Evolutionary conservation across 2,329 filamentous ascomycete species (phyloP).

Genomic region (Akanthomyces uredinophilus): DNA sequence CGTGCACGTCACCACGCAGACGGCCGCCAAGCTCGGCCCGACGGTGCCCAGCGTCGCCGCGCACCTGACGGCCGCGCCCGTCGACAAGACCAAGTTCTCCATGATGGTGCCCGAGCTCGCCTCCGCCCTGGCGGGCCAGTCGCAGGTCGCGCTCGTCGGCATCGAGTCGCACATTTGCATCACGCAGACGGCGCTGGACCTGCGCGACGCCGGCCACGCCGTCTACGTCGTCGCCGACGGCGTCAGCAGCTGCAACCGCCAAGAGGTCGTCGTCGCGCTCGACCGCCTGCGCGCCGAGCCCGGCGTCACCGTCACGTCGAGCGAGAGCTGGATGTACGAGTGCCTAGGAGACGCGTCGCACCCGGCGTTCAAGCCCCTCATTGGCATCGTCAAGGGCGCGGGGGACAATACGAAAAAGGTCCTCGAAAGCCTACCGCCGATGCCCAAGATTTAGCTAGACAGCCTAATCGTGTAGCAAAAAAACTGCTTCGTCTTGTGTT

Average conservation of each 20-base stretch:
- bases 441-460: slow-evolving; percentile 50
- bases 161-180: slow-evolving; percentile 95
- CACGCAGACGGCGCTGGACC: slow-evolving; percentile 83
- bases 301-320: slow-evolving; percentile 75
- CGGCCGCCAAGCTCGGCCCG: slow-evolving; percentile 68
- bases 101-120: slow-evolving; percentile 73
- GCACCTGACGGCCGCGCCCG: slow-evolving; percentile 49
- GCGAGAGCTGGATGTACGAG: slow-evolving; percentile 88
- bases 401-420: slow-evolving; percentile 64
- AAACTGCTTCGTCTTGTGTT: not conserved
- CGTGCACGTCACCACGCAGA: slow-evolving; percentile 83
- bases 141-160: slow-evolving; percentile 73
- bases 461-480: not conserved
- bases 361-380: slow-evolving; percentile 67
- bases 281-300: slow-evolving; percentile 63
- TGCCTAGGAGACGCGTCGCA: slow-evolving; percentile 75
- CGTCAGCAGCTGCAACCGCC: slow-evolving; percentile 79
- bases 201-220: slow-evolving; percentile 66
- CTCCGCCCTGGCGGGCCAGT: slow-evolving; percentile 27
- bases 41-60: slow-evolving; percentile 68
- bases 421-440: slow-evolving; percentile 54
- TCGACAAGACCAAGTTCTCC: slow-evolving; percentile 86
- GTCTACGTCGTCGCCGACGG: slow-evolving; percentile 88
- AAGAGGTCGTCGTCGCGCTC: slow-evolving; percentile 76
- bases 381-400: slow-evolving; percentile 73